phyloP scores from a whole-genome alignment of 257 asterid species.

The Gynochthodes officinalis region DNA sequence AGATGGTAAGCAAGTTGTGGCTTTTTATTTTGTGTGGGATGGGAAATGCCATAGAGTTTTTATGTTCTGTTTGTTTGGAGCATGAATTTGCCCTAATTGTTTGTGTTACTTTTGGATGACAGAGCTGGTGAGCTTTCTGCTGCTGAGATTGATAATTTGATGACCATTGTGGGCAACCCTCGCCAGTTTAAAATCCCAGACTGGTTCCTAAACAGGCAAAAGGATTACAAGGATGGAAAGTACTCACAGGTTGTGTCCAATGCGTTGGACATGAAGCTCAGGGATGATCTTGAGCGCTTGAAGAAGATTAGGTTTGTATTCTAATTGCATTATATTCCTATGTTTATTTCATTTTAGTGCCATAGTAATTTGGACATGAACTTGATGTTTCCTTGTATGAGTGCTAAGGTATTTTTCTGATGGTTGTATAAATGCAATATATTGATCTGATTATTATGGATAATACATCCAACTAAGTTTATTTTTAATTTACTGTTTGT shows the following conservation, averaged over 20 bases:
- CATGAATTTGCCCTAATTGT: neutral
- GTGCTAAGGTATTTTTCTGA: too few species aligned
- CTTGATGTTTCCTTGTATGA: neutral
- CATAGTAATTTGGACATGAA: neutral
- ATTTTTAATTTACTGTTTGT: too few species aligned
- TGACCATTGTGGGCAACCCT: slow-evolving; percentile 46
- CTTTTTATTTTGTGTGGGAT: neutral
- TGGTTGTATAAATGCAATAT: too few species aligned
- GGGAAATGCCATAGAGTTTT: neutral
- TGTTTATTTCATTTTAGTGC: neutral
- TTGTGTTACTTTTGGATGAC: neutral
- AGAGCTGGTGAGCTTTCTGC: slow-evolving; percentile 46
- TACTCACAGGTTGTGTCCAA: slow-evolving; percentile 48
- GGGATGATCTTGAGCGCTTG: slow-evolving; percentile 49
- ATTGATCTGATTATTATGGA: too few species aligned
- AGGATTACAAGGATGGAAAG: slow-evolving; percentile 51
- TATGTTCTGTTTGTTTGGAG: neutral
- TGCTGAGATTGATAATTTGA: slow-evolving; percentile 40
- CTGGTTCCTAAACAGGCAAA: slow-evolving; percentile 54
- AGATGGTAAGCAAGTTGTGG: too few species aligned
- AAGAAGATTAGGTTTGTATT: slow-evolving; percentile 35
- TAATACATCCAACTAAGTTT: too few species aligned
- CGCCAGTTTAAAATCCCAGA: slow-evolving; percentile 52
- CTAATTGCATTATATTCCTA: neutral
- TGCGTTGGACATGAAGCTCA: slow-evolving; percentile 52